phyloP scores from a whole-genome alignment of 163 green algal genomes.

The Chlamydomonas reinhardtii region DNA sequence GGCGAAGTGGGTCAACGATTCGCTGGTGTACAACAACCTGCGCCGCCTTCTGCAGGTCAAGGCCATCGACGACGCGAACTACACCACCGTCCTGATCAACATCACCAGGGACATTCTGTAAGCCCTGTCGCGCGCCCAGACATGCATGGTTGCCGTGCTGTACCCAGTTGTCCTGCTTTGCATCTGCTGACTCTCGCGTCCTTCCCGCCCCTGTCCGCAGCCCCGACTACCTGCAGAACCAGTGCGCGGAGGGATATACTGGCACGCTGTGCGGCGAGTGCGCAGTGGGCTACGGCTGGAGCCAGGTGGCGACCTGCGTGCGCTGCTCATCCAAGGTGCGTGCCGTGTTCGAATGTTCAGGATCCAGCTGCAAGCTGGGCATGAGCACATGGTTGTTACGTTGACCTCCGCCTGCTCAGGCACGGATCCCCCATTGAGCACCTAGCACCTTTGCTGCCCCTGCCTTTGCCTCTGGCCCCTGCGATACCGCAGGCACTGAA shows the following conservation, averaged over 20 bases:
- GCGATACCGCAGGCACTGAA: constrained; percentile 2
- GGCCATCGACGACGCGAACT: not conserved
- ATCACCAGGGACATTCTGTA: not conserved
- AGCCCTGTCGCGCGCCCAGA: too few species aligned
- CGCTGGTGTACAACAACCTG: not conserved
- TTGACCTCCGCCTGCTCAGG: too few species aligned
- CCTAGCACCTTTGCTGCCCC: not conserved
- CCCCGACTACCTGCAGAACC: constrained; percentile 8
- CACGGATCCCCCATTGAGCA: too few species aligned
- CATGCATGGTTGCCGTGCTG: too few species aligned
- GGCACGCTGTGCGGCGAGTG: constrained; percentile 36
- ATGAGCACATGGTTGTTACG: too few species aligned
- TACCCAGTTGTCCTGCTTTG: too few species aligned
- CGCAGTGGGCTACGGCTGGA: constrained; percentile 12
- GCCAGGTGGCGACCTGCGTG: not conserved
- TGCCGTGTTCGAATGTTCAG: too few species aligned
- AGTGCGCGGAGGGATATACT: constrained; percentile 23
- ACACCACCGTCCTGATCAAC: not conserved
- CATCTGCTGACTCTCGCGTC: not conserved
- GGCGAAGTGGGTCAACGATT: not conserved
- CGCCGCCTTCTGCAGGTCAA: not conserved
- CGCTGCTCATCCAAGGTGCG: not conserved
- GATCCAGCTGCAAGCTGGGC: too few species aligned
- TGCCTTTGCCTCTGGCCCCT: not conserved
- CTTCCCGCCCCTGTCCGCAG: not conserved